Percentiles rank a stretch among this genome's conserved stretches.
Evolutionary conservation across 352 stramenopile genomes (phyloP).

Genomic region (Phytophthora pseudosyringae): DNA sequence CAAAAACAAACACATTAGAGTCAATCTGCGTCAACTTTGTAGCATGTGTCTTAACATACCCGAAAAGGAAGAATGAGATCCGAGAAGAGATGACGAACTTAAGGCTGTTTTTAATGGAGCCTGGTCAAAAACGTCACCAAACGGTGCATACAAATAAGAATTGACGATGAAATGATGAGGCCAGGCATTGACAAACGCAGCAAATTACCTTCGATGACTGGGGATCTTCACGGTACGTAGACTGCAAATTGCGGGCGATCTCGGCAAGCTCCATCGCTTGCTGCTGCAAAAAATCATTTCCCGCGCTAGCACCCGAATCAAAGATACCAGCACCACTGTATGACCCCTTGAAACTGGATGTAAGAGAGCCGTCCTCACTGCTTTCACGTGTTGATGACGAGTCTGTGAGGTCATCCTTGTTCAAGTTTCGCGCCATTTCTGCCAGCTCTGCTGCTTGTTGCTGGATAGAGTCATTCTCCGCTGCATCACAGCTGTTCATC

Average conservation of each 20-base stretch:
- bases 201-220: slow-evolving; percentile 26
- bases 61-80: slow-evolving; percentile 34
- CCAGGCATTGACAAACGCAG: background rate
- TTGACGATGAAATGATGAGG: no score
- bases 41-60: slow-evolving; percentile 13
- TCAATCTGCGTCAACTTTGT: background rate
- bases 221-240: slow-evolving; percentile 43
- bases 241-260: slow-evolving; percentile 70
- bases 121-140: slow-evolving; percentile 11
- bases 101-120: slow-evolving; percentile 29
- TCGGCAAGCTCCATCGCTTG: slow-evolving; percentile 70
- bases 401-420: slow-evolving; percentile 44
- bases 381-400: slow-evolving; percentile 38
- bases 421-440: slow-evolving; percentile 46
- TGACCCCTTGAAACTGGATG: slow-evolving; percentile 37
- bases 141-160: no score
- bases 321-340: slow-evolving; percentile 21
- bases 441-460: slow-evolving; percentile 45
- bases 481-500: slow-evolving; percentile 21
- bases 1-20: slow-evolving; percentile 1
- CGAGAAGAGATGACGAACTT: slow-evolving; percentile 44
- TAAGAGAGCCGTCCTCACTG: slow-evolving; percentile 38
- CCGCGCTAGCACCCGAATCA: slow-evolving; percentile 21
- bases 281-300: slow-evolving; percentile 61
- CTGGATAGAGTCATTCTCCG: slow-evolving; percentile 46